A percentile compares a stretch with the other conserved stretches of the same genome.
Evolutionary conservation across 164 flowering plant genomes (phyloP).

Genomic region (Sedum album): DNA sequence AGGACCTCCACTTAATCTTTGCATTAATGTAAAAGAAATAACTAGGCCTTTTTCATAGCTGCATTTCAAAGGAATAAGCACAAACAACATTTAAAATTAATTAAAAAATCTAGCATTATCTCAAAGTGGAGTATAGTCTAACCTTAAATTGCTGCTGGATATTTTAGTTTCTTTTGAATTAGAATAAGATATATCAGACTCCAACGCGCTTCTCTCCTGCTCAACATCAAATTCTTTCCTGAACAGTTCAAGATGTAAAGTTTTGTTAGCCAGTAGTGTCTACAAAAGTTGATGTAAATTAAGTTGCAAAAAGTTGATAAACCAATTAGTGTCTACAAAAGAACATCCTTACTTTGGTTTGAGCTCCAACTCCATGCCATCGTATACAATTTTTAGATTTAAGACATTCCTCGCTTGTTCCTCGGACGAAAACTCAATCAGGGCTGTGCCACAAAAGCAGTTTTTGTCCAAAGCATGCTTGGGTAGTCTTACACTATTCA

Average conservation of each 20-base stretch:
- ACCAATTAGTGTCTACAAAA: background rate
- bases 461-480: slow-evolving; percentile 72
- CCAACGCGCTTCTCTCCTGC: slow-evolving; percentile 32
- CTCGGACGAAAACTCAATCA: slow-evolving; percentile 77
- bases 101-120: no score
- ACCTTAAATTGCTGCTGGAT: slow-evolving; percentile 35
- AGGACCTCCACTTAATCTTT: slow-evolving; percentile 23
- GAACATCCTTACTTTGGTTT: slow-evolving; percentile 62
- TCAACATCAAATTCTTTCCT: slow-evolving; percentile 77
- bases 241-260: slow-evolving; percentile 5
- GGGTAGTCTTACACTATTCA: slow-evolving; percentile 85
- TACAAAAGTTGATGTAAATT: no score
- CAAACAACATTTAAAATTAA: background rate
- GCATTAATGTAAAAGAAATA: slow-evolving; percentile 62
- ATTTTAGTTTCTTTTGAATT: slow-evolving; percentile 25
- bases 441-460: slow-evolving; percentile 71
- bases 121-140: slow-evolving; percentile 15
- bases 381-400: slow-evolving; percentile 45
- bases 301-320: no score
- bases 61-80: slow-evolving; percentile 7
- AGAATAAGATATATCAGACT: slow-evolving; percentile 31
- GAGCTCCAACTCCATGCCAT: slow-evolving; percentile 56
- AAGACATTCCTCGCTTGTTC: slow-evolving; percentile 63
- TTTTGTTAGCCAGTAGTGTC: background rate
- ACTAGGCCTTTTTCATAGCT: slow-evolving; percentile 88